Conservation (phyloP, 2,329 filamentous ascomycete species). For the Fusarium circinatum region DNA sequence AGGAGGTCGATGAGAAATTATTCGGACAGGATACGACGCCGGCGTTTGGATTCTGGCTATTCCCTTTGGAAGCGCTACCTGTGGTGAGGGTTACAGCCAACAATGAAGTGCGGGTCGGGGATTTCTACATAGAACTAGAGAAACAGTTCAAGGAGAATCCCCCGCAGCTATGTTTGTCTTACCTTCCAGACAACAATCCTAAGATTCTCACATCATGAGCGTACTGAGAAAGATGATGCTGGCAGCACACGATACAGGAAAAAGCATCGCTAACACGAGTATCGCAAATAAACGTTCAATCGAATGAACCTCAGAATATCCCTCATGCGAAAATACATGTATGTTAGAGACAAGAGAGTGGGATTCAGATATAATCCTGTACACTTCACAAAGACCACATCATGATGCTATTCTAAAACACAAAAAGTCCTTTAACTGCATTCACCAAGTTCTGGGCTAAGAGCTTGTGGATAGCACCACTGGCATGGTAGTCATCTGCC, state of each 20-base stretch:
- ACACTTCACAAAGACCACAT: neutral
- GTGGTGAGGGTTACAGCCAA: no score
- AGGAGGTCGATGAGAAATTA: neutral
- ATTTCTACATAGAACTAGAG: neutral
- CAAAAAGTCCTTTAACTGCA: neutral
- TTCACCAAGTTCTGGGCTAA: slow-evolving; percentile 23
- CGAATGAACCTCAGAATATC: neutral
- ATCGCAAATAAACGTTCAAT: neutral
- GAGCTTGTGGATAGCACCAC: slow-evolving; percentile 32
- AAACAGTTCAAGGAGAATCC: neutral
- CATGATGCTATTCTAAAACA: neutral
- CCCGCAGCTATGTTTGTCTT: neutral
- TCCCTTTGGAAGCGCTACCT: neutral
- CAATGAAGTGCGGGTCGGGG: accelerated
- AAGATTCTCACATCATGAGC: no score
- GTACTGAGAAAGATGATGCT: neutral
- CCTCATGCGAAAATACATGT: neutral
- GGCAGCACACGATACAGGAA: neutral
- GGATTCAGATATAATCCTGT: no score
- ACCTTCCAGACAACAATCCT: neutral
- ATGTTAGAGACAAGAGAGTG: neutral
- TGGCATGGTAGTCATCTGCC: slow-evolving; percentile 35
- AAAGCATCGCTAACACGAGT: accelerated
- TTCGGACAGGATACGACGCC: neutral
- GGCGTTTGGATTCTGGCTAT: neutral